A percentile compares a stretch with the other conserved stretches of the same genome.
Conservation (phyloP, 352 stramenopile species). For the Globisporangium cederbergense region DNA sequence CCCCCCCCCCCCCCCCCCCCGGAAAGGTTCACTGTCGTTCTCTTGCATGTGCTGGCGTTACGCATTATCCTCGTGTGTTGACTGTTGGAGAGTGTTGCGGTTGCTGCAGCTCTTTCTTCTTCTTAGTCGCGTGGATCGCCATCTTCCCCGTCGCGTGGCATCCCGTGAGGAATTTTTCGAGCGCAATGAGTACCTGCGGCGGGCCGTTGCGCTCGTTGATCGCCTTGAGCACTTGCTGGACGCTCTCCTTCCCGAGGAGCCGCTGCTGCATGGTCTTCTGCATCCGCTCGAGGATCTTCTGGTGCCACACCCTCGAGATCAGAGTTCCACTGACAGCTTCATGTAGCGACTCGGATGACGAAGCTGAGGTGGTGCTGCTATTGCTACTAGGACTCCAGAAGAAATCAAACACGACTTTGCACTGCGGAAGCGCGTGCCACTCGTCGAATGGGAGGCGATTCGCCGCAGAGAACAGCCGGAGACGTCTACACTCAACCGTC, state of each 20-base stretch:
- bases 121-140: slow-evolving; percentile 4
- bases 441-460: slow-evolving; percentile 50
- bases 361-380: neutral
- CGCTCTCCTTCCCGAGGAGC: slow-evolving; percentile 50
- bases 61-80: slow-evolving; percentile 2
- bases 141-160: slow-evolving; percentile 5
- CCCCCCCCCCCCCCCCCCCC: too few relatives aligned
- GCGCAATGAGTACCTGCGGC: slow-evolving; percentile 22
- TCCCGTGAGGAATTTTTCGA: slow-evolving; percentile 48
- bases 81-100: neutral
- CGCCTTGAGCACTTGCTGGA: slow-evolving; percentile 41
- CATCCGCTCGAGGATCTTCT: slow-evolving; percentile 37
- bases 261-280: slow-evolving; percentile 48
- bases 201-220: slow-evolving; percentile 39
- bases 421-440: slow-evolving; percentile 37
- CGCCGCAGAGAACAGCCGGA: slow-evolving; percentile 48
- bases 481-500: slow-evolving; percentile 40
- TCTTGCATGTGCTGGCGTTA: neutral
- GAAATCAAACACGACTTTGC: slow-evolving; percentile 38
- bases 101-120: slow-evolving; percentile 6
- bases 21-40: neutral
- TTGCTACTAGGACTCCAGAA: slow-evolving; percentile 21
- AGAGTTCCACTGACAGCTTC: neutral
- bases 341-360: neutral
- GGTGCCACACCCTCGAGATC: slow-evolving; percentile 37